Conservation (phyloP, 768 basidiomycete genomes). For the Rhodotorula taiwanensis region DNA sequence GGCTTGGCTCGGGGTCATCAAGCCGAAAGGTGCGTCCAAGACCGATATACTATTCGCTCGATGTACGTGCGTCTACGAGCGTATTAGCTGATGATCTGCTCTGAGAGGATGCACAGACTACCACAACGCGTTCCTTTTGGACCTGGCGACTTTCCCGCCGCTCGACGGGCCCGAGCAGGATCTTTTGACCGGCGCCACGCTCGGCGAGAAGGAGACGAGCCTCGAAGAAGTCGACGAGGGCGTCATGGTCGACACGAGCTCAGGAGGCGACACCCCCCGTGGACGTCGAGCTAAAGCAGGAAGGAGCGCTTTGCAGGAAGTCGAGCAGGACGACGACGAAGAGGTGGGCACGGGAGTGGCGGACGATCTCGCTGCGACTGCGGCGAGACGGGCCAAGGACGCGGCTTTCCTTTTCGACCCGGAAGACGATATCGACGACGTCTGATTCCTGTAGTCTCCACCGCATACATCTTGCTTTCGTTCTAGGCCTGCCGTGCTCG, state of each 20-base stretch:
- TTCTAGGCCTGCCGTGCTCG: too few species aligned
- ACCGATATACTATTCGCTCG: too few species aligned
- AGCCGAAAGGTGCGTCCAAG: constrained; percentile 7
- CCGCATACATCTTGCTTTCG: too few species aligned
- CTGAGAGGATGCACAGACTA: too few species aligned
- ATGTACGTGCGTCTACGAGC: too few species aligned
- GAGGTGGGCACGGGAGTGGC: background rate
- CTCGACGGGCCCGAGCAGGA: background rate
- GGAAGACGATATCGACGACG: constrained; percentile 29
- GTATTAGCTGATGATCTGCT: too few species aligned
- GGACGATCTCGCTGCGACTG: too few species aligned
- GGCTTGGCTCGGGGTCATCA: constrained; percentile 23
- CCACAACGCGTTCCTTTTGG: constrained; percentile 14
- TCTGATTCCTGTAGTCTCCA: too few species aligned
- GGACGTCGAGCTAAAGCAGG: background rate
- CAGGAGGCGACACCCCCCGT: too few species aligned
- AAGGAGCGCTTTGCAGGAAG: constrained; percentile 1
- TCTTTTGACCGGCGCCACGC: constrained; percentile 4
- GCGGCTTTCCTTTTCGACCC: constrained; percentile 5
- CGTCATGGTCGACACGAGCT: background rate
- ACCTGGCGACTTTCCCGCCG: constrained; percentile 31
- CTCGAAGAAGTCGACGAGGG: constrained; percentile 11
- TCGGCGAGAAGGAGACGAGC: constrained; percentile 30
- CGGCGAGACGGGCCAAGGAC: background rate
- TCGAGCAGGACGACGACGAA: constrained; percentile 7